Evolutionary conservation across 192 early-diverging fungal genomes (phyloP), one percentile per base, ranked within the genome.

Genomic region (Chytriomyces sp.): DNA sequence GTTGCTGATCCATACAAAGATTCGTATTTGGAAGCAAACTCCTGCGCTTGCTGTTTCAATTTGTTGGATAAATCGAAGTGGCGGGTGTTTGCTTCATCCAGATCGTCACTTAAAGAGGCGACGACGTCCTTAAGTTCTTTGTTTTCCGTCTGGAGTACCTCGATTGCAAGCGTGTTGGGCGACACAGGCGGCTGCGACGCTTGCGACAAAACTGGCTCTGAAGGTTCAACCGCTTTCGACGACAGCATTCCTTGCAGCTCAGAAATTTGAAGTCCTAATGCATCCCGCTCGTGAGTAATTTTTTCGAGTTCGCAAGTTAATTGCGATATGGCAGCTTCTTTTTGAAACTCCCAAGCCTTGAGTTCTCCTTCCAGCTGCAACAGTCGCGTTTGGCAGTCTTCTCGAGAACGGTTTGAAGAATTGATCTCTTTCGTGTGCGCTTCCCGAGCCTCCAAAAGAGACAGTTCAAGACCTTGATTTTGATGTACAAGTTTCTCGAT

Each of bases 101-200:
- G 47, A 28, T 75, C 73, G 16, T 75, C 50, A 35, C 6, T 65
- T 26, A 75, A 47, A 26, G 73, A 75, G 2, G 61, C n/a, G 24
- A 75, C 5, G 2, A 57, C 47, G 23, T 6, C 46, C 6, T 20
- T 46, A 24, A 75, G 73, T 50, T 75, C 45, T 23, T 16, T 6
- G 59, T 72, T 72, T 72, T 61, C 59, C 5, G 59, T 24, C 65
- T 65, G n/a, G 24, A 75, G 62, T 7, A 35, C 47, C 7, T 7
- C 10, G 23, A 65, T 23, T 35, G 43, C 8, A 7, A 46, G 26
- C 8, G 61, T 60, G 10, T 18, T 50, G 20, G 62, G 24, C 10
- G 61, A n/a, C n/a, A 24, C 0, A 2, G 35, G 53, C 6, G 11
- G 53, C 26, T 60, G 28, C 28, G 28, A 2, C 28, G 28, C 28